A percentile compares a stretch with the other conserved stretches of the same genome.
These are phyloP conservation scores for Asterochloris sp. DNA, from an alignment of 139 green algal species.

Conservation along the genomic window DNA sequence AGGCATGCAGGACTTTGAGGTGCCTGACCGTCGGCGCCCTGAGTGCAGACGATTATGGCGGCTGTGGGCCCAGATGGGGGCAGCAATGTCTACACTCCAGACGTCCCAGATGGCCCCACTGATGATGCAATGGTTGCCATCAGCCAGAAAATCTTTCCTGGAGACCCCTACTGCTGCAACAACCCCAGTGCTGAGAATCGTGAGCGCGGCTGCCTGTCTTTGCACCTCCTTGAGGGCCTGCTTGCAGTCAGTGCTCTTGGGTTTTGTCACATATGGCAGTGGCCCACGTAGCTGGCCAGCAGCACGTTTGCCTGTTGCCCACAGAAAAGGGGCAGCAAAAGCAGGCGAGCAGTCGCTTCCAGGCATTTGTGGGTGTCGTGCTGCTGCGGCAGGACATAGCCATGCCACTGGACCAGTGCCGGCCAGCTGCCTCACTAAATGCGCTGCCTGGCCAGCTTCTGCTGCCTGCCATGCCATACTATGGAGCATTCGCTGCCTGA, in stretches of 20 bases:
- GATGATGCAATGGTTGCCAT: slow-evolving; percentile 21
- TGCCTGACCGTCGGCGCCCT: neutral
- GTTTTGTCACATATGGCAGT: no score
- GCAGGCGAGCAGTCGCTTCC: no score
- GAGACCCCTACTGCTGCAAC: slow-evolving; percentile 19
- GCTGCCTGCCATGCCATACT: no score
- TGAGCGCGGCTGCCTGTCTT: no score
- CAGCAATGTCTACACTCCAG: neutral
- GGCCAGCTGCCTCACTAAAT: no score
- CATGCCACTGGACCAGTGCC: no score
- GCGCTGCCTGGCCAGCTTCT: no score
- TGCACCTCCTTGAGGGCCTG: neutral
- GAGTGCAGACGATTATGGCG: slow-evolving; percentile 21
- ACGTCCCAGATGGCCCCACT: neutral
- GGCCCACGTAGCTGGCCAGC: no score
- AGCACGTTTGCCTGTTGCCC: neutral
- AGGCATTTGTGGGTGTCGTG: no score
- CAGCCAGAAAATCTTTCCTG: neutral
- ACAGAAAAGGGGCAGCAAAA: neutral
- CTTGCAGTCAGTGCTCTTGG: neutral
- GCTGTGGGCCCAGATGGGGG: neutral
- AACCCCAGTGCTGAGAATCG: no score
- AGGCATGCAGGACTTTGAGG: neutral
- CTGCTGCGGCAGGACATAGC: no score
- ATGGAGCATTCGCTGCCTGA: neutral